A percentile compares a stretch with the other conserved stretches of the same genome.
Evolutionary conservation across 2,329 filamentous ascomycete species (phyloP).

Genomic region (Ascochyta viciae-villosae): DNA sequence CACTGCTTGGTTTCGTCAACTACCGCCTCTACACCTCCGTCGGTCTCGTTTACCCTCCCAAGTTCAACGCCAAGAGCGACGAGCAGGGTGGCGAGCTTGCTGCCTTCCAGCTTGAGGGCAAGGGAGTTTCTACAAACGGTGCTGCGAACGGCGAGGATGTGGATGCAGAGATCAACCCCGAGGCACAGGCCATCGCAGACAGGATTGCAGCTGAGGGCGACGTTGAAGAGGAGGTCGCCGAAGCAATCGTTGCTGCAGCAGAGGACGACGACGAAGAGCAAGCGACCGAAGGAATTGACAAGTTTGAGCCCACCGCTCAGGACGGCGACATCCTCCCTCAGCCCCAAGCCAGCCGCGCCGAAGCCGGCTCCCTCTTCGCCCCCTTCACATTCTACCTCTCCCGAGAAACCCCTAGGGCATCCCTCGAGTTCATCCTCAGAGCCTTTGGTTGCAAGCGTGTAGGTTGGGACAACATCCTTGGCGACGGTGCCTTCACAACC

Average conservation of each 20-base stretch:
- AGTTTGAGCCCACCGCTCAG: constrained; percentile 83
- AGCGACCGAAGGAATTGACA: constrained; percentile 71
- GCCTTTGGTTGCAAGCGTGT: constrained; percentile 95
- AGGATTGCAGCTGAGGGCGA: constrained; percentile 48
- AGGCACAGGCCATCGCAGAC: constrained; percentile 59
- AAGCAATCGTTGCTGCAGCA: constrained; percentile 17
- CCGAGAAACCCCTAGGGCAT: constrained; percentile 87
- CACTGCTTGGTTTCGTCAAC: constrained; percentile 93
- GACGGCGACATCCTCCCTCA: constrained; percentile 88
- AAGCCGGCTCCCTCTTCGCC: constrained; percentile 79
- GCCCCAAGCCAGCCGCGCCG: constrained; percentile 70
- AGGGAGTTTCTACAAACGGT: constrained; percentile 55
- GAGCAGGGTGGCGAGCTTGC: constrained; percentile 88
- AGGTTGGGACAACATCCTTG: constrained; percentile 90
- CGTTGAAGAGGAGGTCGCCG: constrained; percentile 50
- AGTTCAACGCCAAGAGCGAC: constrained; percentile 86
- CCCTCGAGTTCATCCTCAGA: constrained; percentile 90
- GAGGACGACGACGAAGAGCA: constrained; percentile 43
- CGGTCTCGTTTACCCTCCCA: constrained; percentile 93
- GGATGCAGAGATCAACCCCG: constrained; percentile 44
- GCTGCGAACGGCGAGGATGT: constrained; percentile 35
- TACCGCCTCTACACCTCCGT: constrained; percentile 91
- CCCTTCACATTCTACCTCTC: constrained; percentile 92
- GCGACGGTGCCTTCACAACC: constrained; percentile 89
- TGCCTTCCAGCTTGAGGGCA: constrained; percentile 88